Conservation (phyloP, 148 eudicot genomes). For the Rhododendron simsii region DNA sequence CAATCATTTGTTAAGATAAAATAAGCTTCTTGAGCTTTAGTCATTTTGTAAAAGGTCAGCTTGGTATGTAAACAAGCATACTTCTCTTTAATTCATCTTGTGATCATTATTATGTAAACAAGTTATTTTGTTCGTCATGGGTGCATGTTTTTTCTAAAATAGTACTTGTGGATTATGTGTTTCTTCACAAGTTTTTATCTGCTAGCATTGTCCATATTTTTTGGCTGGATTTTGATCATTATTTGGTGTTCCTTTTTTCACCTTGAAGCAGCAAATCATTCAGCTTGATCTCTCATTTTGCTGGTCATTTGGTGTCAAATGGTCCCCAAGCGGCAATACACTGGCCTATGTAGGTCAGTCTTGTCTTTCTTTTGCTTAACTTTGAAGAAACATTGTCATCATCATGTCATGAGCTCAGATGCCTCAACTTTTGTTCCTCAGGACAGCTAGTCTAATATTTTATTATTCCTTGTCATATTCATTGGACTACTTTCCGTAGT, state of each 20-base stretch:
- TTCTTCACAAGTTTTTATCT: neutral
- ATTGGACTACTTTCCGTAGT: neutral
- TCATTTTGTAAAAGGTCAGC: neutral
- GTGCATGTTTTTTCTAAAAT: neutral
- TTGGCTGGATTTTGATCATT: conserved; percentile 7
- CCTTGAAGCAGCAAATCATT: conserved; percentile 72
- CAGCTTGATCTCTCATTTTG: conserved; percentile 96
- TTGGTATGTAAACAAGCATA: neutral
- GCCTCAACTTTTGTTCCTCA: neutral
- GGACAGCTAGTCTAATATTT: neutral
- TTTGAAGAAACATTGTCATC: neutral
- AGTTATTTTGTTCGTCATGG: neutral
- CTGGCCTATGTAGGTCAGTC: conserved; percentile 95
- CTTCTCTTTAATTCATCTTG: neutral
- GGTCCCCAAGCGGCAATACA: conserved; percentile 98
- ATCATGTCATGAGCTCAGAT: conserved; percentile 1
- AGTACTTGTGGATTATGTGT: neutral
- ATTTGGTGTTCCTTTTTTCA: conserved; percentile 1
- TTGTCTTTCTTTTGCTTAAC: conserved; percentile 19
- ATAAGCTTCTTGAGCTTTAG: neutral
- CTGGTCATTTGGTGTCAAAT: conserved; percentile 97
- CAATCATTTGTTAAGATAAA: neutral
- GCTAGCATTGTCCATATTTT: neutral
- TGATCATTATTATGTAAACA: neutral
- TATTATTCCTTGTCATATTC: neutral